These are phyloP conservation scores for Selenicereus undatus DNA, from an alignment of 148 eudicot species.

Conservation along the genomic window DNA sequence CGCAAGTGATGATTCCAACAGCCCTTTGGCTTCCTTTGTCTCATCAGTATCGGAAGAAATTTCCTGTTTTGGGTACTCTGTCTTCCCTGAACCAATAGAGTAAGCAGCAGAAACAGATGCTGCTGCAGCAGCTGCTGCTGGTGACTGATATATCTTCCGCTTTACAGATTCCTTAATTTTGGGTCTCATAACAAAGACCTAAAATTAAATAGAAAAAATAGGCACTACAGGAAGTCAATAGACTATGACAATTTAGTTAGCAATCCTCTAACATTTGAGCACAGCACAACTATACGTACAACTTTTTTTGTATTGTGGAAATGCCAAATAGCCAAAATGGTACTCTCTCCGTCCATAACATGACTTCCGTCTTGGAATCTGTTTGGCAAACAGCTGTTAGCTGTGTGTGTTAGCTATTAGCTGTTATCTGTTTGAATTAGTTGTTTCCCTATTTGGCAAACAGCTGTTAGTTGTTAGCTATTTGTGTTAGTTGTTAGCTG, in stretches of 20 bases:
- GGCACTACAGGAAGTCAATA: not conserved
- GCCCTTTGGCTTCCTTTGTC: constrained; percentile 49
- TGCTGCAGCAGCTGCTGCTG: constrained; percentile 97
- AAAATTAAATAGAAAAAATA: constrained; percentile 14
- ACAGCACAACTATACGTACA: not conserved
- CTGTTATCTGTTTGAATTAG: too few relatives aligned
- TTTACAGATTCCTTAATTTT: constrained; percentile 56
- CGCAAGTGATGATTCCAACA: constrained; percentile 58
- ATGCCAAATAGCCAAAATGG: not conserved
- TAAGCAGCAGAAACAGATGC: constrained; percentile 98
- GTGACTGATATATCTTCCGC: constrained; percentile 81
- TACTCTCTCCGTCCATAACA: too few relatives aligned
- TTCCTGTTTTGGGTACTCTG: constrained; percentile 34
- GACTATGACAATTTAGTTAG: not conserved
- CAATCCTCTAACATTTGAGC: not conserved
- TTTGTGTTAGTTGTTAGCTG: too few relatives aligned
- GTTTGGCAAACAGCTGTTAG: too few relatives aligned
- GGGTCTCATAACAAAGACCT: constrained; percentile 86
- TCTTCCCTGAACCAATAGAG: constrained; percentile 47
- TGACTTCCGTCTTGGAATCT: too few relatives aligned
- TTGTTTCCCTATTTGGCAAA: too few relatives aligned
- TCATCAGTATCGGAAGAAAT: constrained; percentile 29
- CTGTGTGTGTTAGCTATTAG: too few relatives aligned
- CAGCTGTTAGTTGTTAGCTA: too few relatives aligned
- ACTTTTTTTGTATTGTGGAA: not conserved